phyloP scores from a whole-genome alignment of 2,329 filamentous ascomycete species.

The Colletotrichum siamense region DNA sequence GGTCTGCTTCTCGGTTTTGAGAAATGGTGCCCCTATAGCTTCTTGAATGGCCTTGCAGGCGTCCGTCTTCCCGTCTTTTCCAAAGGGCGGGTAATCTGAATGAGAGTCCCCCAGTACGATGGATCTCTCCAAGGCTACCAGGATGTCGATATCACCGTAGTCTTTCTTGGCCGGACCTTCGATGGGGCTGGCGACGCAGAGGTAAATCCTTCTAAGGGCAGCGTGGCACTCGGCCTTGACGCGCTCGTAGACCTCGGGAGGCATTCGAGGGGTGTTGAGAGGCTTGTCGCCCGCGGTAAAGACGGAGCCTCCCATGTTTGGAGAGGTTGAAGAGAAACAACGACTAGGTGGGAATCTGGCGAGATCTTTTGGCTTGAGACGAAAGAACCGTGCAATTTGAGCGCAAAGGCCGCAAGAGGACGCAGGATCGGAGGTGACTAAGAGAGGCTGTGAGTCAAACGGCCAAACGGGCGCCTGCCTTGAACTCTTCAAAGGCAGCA shows the following conservation, averaged over 20 bases:
- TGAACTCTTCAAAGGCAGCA: background rate
- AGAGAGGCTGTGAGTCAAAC: background rate
- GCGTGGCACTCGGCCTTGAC: slow-evolving; percentile 52
- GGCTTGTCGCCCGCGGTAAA: slow-evolving; percentile 54
- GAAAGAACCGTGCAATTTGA: background rate
- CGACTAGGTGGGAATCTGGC: no score
- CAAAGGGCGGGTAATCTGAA: background rate
- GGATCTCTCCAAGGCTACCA: slow-evolving; percentile 52
- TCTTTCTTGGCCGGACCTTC: slow-evolving; percentile 73
- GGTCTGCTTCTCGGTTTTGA: slow-evolving; percentile 30
- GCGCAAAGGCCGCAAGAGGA: background rate
- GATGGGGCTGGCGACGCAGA: slow-evolving; percentile 62
- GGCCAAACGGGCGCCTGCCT: background rate
- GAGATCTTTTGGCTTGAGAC: background rate
- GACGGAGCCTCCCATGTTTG: slow-evolving; percentile 68
- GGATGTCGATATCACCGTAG: slow-evolving; percentile 77
- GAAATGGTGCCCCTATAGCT: slow-evolving; percentile 50
- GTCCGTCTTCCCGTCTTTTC: background rate
- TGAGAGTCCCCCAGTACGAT: background rate
- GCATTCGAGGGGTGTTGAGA: slow-evolving; percentile 71
- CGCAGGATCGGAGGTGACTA: background rate
- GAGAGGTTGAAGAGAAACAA: background rate
- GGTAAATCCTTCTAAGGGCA: slow-evolving; percentile 57
- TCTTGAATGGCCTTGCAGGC: background rate
- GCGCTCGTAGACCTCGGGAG: slow-evolving; percentile 57